Base-by-base conservation (phyloP, 768 basidiomycete species). In the Lactarius tabidus region DNA sequence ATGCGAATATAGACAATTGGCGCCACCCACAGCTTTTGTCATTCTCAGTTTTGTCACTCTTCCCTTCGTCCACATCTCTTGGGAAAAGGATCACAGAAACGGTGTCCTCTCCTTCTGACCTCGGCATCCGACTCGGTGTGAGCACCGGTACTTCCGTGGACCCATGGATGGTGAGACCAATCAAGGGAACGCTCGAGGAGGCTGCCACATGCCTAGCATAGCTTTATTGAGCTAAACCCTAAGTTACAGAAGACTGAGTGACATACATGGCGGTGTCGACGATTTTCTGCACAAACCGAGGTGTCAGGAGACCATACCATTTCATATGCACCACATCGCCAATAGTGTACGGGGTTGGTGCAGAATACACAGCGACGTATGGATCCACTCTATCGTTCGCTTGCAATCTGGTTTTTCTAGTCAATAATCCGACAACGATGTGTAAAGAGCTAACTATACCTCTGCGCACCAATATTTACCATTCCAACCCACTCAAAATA, bases 401-500 rank as follows among this genome's bases (percentile, higher is more conserved):
- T 41, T 77, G 73, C 6, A 91, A 72, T 70, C 90, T 91, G 66
- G 15, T 4, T 18, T 26, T 14, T 28, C 54, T 45, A 38, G 62
- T 23, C 35, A 10, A 38, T 23, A 18, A 8, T 45, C 39, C 45
- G 26, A 51, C 4, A 29, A 14, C 17, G 15, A 52, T 20, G 23
- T 28, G 33, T 4, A n/a, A 54, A 33, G 20, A 26, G 26, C 29
- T 57, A 45, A 29, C 65, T 72, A 7, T 65, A 87, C 90, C 90
- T 79, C 71, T 88, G 86, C 2, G 90, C 79, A 17, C 84, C 87
- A 6, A 91, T 71, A 63, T 78, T 79, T 3, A 84, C 86, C 84
- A 91, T 82, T 8, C 89, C 90, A 9, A 85, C 79, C 90, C 90
- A 91, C 72, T 91, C 90, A 59, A 88, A 86, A 18, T 89, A 74